Evolutionary conservation across 352 stramenopile genomes (phyloP).

Genomic region (Nothophytophthora sp.): DNA sequence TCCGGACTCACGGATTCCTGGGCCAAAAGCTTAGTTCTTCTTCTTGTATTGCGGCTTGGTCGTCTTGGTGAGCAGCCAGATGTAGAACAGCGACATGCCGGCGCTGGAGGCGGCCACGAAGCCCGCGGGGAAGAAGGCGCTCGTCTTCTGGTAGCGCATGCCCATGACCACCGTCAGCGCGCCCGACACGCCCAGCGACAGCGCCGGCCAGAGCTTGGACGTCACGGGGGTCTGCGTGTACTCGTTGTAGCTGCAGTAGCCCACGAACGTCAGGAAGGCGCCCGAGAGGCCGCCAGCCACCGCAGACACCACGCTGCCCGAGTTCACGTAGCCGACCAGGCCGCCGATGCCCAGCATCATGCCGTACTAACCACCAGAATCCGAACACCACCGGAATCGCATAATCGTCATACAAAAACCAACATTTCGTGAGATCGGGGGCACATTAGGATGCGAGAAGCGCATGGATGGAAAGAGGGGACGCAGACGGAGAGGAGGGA

Average conservation of each 20-base stretch:
- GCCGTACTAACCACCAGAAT: conserved; percentile 52
- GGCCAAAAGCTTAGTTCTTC: conserved; percentile 36
- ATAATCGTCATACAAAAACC: conserved; percentile 28
- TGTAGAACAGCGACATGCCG: conserved; percentile 82
- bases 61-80: conserved; percentile 65
- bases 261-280: conserved; percentile 75
- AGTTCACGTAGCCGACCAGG: conserved; percentile 77
- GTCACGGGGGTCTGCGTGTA: conserved; percentile 79
- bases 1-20: too few species aligned
- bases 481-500: not conserved
- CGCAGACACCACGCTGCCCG: conserved; percentile 65
- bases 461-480: conserved; percentile 5
- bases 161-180: conserved; percentile 77
- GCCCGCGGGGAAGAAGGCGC: conserved; percentile 72
- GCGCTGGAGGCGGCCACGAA: conserved; percentile 63
- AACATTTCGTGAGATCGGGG: conserved; percentile 3
- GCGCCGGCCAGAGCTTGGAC: conserved; percentile 78
- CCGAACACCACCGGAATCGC: conserved; percentile 33
- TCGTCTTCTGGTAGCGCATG: conserved; percentile 74
- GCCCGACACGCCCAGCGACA: conserved; percentile 68
- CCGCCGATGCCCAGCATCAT: conserved; percentile 70
- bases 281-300: conserved; percentile 65
- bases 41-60: conserved; percentile 86
- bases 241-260: conserved; percentile 86
- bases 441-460: not conserved